Conservation (phyloP, 352 stramenopile genomes). For the Phytopythium ostracodes region DNA sequence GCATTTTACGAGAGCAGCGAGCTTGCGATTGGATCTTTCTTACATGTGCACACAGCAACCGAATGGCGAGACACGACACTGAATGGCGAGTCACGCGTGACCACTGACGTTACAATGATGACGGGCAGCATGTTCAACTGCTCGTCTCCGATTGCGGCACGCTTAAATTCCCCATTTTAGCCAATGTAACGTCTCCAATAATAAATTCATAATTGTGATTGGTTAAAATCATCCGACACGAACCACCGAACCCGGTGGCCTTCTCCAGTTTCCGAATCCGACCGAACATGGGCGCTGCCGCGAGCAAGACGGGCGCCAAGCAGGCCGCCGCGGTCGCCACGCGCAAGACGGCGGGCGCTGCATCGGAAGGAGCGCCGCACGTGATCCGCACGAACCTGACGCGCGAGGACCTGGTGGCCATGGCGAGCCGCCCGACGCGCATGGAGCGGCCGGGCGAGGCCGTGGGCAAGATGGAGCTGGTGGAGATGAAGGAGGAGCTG, state of each 20-base stretch:
- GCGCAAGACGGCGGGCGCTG: constrained; percentile 8
- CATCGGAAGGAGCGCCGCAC: constrained; percentile 5
- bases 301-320: constrained; percentile 20
- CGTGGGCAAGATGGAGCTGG: constrained; percentile 20
- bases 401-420: constrained; percentile 25
- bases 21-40: not conserved
- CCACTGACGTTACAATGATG: too few species aligned
- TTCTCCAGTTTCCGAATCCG: not conserved
- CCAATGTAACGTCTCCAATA: not conserved
- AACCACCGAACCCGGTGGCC: not conserved
- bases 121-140: too few species aligned
- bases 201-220: not conserved
- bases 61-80: not conserved
- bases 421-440: constrained; percentile 11
- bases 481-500: constrained; percentile 58
- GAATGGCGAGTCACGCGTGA: too few species aligned
- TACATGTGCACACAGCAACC: not conserved
- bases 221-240: not conserved
- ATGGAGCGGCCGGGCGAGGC: constrained; percentile 22
- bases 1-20: not conserved
- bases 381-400: constrained; percentile 41
- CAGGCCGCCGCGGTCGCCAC: not conserved
- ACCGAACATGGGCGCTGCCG: constrained; percentile 23
- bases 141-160: not conserved
- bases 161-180: not conserved